Conservation (phyloP, 371 early-diverging fungal species). For the Mucor piriformis region DNA sequence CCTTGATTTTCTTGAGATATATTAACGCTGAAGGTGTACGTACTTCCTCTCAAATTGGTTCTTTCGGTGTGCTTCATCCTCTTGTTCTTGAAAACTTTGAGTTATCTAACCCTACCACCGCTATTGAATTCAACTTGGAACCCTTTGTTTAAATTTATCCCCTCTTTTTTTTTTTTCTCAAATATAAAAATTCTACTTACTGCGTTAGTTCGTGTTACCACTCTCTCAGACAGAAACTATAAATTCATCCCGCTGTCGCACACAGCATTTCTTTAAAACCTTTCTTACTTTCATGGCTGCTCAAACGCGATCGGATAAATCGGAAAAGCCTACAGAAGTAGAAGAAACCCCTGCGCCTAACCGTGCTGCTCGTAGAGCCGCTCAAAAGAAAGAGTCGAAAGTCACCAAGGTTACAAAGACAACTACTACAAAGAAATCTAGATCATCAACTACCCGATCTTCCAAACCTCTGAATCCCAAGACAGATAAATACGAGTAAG, state of each 20-base stretch:
- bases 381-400: conserved; percentile 26
- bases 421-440: background rate
- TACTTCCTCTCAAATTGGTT: conserved; percentile 69
- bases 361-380: conserved; percentile 27
- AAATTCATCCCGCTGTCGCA: too few species aligned
- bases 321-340: background rate
- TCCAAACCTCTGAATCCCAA: conserved; percentile 45
- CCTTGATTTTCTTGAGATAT: conserved; percentile 77
- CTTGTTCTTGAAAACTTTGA: conserved; percentile 87
- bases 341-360: conserved; percentile 17
- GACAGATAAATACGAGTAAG: conserved; percentile 66
- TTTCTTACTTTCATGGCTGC: too few species aligned
- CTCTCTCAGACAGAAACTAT: too few species aligned
- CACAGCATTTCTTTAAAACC: too few species aligned
- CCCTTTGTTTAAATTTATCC: conserved; percentile 91
- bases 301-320: background rate
- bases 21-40: conserved; percentile 42
- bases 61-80: conserved; percentile 95
- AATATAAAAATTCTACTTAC: too few species aligned
- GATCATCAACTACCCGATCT: background rate
- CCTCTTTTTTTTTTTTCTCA: too few species aligned
- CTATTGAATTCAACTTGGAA: conserved; percentile 94
- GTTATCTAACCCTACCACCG: conserved; percentile 84
- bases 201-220: too few species aligned
- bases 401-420: conserved; percentile 11